These are phyloP conservation scores for Vitis cinerea DNA, from an alignment of 164 flowering plant species.

Conservation along the genomic window DNA sequence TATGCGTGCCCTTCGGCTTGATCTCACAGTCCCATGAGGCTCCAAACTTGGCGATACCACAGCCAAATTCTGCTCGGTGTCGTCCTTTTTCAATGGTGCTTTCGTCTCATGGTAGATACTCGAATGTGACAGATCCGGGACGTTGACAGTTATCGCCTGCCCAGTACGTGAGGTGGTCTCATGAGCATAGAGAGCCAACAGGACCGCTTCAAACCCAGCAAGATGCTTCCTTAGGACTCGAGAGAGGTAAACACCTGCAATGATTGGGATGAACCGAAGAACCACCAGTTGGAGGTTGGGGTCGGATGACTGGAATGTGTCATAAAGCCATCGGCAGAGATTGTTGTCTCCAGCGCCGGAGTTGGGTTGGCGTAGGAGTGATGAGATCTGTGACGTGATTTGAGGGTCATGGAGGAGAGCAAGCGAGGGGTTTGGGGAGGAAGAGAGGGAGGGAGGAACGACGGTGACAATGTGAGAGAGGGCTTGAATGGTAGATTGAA, in stretches of 20 bases:
- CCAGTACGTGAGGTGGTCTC: conserved; percentile 62
- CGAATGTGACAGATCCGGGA: conserved; percentile 72
- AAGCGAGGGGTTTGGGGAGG: conserved; percentile 39
- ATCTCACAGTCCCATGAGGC: conserved; percentile 76
- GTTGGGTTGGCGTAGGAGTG: conserved; percentile 59
- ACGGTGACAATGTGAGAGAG: conserved; percentile 48
- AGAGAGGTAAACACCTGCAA: conserved; percentile 75
- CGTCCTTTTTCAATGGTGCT: conserved; percentile 18
- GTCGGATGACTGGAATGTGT: conserved; percentile 79
- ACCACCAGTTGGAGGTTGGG: conserved; percentile 73
- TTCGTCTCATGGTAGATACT: conserved; percentile 70
- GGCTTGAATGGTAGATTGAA: conserved; percentile 41
- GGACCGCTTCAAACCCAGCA: conserved; percentile 86
- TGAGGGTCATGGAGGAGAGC: conserved; percentile 59
- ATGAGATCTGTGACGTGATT: conserved; percentile 41
- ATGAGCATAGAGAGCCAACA: conserved; percentile 72
- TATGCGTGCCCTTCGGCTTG: conserved; percentile 69
- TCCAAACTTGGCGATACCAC: conserved; percentile 68
- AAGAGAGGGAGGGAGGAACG: conserved; percentile 38
- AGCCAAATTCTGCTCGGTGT: conserved; percentile 56
- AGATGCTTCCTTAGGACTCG: conserved; percentile 52
- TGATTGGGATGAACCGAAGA: conserved; percentile 63
- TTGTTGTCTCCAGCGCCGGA: conserved; percentile 80
- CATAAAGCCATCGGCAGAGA: conserved; percentile 95
- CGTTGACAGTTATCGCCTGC: conserved; percentile 50